phyloP scores from a whole-genome alignment of 495 filamentous ascomycete genomes.

The Penicillium manginii region DNA sequence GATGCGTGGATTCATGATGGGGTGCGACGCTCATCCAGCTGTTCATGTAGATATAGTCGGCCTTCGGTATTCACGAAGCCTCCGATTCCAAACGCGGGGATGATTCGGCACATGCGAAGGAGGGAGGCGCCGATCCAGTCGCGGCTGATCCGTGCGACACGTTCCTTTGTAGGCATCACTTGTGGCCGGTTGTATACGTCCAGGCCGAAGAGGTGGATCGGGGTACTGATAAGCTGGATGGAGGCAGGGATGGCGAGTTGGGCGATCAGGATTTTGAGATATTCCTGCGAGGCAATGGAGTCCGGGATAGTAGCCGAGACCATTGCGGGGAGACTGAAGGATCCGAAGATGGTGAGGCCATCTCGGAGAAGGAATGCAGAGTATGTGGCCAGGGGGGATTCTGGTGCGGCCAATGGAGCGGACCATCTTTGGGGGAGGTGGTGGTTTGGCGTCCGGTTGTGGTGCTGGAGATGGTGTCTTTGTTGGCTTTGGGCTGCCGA shows the following conservation, averaged over 20 bases:
- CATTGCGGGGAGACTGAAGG: slow-evolving; percentile 74
- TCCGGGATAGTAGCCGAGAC: slow-evolving; percentile 41
- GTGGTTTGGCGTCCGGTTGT: slow-evolving; percentile 40
- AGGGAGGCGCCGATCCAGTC: slow-evolving; percentile 75
- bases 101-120: slow-evolving; percentile 80
- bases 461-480: slow-evolving; percentile 1
- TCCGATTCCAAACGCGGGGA: slow-evolving; percentile 89
- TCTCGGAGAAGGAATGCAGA: slow-evolving; percentile 77
- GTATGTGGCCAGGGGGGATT: slow-evolving; percentile 53
- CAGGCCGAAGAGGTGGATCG: slow-evolving; percentile 80
- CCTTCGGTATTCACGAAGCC: slow-evolving; percentile 78
- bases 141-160: slow-evolving; percentile 63
- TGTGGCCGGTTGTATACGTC: slow-evolving; percentile 77
- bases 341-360: slow-evolving; percentile 84
- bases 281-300: slow-evolving; percentile 40
- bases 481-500: slow-evolving; percentile 38
- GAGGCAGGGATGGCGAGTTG: slow-evolving; percentile 77
- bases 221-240: slow-evolving; percentile 81
- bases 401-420: slow-evolving; percentile 45
- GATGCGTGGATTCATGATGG: slow-evolving; percentile 15
- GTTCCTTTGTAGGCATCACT: slow-evolving; percentile 49
- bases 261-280: slow-evolving; percentile 53
- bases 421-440: slow-evolving; percentile 30
- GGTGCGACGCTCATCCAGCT: slow-evolving; percentile 26
- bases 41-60: slow-evolving; percentile 35